These are phyloP conservation scores for Ceratocystis alfenasii DNA, from an alignment of 2,329 filamentous ascomycete genomes.

Conservation along the genomic window DNA sequence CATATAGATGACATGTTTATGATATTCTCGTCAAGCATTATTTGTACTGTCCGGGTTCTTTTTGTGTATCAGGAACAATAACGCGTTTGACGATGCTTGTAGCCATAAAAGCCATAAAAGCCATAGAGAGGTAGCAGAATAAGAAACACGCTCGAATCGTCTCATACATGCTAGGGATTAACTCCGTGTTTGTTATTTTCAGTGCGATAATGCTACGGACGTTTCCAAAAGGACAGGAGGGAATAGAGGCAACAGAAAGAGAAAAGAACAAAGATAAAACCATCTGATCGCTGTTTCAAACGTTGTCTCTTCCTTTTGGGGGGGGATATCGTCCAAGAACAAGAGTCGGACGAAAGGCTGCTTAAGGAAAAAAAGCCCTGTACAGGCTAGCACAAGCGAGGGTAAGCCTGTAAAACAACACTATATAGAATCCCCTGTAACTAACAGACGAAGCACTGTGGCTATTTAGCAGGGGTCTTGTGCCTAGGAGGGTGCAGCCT, in stretches of 20 bases:
- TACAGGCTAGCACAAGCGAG: neutral
- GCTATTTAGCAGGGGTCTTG: neutral
- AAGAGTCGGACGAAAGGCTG: neutral
- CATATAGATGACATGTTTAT: neutral
- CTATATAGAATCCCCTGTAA: neutral
- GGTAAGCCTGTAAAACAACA: no score
- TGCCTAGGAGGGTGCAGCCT: neutral
- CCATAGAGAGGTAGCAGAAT: neutral
- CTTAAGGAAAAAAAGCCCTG: neutral
- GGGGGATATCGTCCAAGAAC: neutral
- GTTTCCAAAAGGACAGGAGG: no score
- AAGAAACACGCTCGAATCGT: neutral
- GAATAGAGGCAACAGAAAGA: neutral
- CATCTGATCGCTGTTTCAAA: conserved; percentile 11
- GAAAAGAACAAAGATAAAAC: neutral
- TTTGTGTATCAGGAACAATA: neutral
- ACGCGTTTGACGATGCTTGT: neutral
- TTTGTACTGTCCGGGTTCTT: neutral
- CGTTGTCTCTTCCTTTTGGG: conserved; percentile 6
- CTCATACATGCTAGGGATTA: neutral
- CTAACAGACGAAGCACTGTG: neutral
- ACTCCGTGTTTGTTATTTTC: neutral
- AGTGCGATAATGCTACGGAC: no score
- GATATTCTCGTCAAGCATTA: neutral
- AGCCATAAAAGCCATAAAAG: no score